Evolutionary conservation across 495 filamentous ascomycete species (phyloP), one percentile per base, ranked within the genome.

Genomic region (Penicillium fimorum): DNA sequence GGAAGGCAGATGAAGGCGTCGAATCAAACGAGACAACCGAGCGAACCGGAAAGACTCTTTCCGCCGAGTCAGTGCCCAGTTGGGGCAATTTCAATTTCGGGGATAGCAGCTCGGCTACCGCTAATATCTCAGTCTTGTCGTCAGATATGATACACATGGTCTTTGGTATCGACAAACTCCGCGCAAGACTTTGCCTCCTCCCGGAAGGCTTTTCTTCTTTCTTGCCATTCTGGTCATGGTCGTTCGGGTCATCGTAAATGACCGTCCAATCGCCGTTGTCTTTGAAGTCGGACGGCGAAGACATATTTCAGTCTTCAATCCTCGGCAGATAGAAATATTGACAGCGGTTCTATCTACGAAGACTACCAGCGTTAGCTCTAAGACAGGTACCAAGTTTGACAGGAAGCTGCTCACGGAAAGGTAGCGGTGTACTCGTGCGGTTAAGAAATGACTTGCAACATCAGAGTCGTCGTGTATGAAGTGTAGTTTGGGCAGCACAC

Each of bases 11-110:
- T 6, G 69, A 71, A 4, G 57, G 57, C 2, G 47, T 62, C 7
- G 63, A 62, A 41, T 69, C 64, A 4, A 67, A 60, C 0, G 66
- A 66, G 24, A 69, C 49, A 1, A 62, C 56, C 2, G 66, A 69
- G 7, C 63, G 66, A 10, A 69, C 55, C 1, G 66, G 66, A 20
- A 69, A 69, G 10, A 69, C 56, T n/a, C 64, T 59, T 41, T 69
- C 66, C 3, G 50, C 41, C 2, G 52, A 59, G 0, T 67, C 59
- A 18, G 41, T 59, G 15, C 61, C 53, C 4, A 69, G 29, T n/a
- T 55, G 51, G n/a, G 66, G 66, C 4, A 69, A 55, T 35, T 62
- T 61, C 38, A 64, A 24, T 27, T 58, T 67, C 13, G 60, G 43
- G 1, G 58, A 59, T 29, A 48, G 32, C 11, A 64, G 35, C 48